Conservation (phyloP, 2,329 filamentous ascomycete species). For the Metarhizium sp. region DNA sequence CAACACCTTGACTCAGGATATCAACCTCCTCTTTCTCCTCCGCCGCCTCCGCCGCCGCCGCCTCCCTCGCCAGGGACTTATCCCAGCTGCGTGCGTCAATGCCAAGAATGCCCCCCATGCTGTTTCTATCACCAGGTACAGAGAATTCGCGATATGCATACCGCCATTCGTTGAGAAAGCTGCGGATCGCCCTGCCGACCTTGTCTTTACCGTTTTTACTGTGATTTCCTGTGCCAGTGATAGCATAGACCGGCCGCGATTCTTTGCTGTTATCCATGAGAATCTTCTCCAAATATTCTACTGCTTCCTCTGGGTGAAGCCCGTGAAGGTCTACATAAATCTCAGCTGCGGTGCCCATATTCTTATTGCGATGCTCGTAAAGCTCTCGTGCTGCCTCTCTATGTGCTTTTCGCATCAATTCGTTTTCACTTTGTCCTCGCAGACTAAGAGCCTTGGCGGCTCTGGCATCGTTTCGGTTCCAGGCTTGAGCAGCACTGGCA, state of each 20-base stretch:
- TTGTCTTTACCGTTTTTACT: slow-evolving; percentile 99
- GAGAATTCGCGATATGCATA: slow-evolving; percentile 96
- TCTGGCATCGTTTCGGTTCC: slow-evolving; percentile 95
- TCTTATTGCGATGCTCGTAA: slow-evolving; percentile 87
- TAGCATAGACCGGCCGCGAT: slow-evolving; percentile 76
- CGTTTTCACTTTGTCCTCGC: slow-evolving; percentile 92
- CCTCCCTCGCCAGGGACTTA: slow-evolving; percentile 45
- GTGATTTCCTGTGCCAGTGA: slow-evolving; percentile 93
- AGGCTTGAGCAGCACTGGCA: slow-evolving; percentile 82
- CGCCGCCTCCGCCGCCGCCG: slow-evolving; percentile 18
- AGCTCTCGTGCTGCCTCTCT: slow-evolving; percentile 85
- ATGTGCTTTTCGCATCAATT: slow-evolving; percentile 93
- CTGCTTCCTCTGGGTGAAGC: slow-evolving; percentile 96
- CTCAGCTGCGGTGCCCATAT: slow-evolving; percentile 47
- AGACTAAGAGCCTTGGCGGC: slow-evolving; percentile 92
- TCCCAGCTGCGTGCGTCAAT: slow-evolving; percentile 61
- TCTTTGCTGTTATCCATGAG: slow-evolving; percentile 72
- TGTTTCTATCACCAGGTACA: slow-evolving; percentile 82
- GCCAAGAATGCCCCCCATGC: slow-evolving; percentile 66
- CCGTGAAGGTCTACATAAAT: slow-evolving; percentile 94
- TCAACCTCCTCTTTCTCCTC: slow-evolving; percentile 38
- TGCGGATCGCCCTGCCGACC: slow-evolving; percentile 85
- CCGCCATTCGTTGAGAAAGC: slow-evolving; percentile 88
- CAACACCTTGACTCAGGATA: slow-evolving; percentile 47
- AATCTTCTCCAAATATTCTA: slow-evolving; percentile 84